A percentile compares a stretch with the other conserved stretches of the same genome.
phyloP scores from a whole-genome alignment of 805 yeast species.

The Metschnikowia cubensis region DNA sequence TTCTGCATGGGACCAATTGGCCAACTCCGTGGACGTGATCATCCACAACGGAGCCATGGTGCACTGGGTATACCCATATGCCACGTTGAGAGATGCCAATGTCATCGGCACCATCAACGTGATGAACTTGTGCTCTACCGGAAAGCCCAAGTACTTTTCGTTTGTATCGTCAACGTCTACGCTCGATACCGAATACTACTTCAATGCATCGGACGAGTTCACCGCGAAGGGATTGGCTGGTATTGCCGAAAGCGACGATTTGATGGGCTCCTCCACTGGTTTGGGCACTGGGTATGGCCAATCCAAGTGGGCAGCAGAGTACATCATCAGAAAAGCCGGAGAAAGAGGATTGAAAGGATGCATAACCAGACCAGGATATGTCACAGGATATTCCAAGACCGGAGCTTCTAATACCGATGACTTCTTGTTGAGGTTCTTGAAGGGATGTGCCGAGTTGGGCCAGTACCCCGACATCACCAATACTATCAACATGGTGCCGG shows the following conservation, averaged over 20 bases:
- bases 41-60: conserved; percentile 97
- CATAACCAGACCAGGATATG: conserved; percentile 93
- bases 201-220: conserved; percentile 69
- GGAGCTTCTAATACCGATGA: conserved; percentile 97
- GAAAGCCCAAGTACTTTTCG: conserved; percentile 79
- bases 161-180: conserved; percentile 97
- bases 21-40: conserved; percentile 67
- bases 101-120: conserved; percentile 86
- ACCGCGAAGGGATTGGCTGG: conserved; percentile 65
- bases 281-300: conserved; percentile 95
- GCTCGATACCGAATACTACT: conserved; percentile 78
- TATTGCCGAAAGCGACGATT: conserved; percentile 75
- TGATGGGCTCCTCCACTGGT: conserved; percentile 77
- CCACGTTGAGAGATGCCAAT: conserved; percentile 86
- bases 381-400: conserved; percentile 76
- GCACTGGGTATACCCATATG: conserved; percentile 97
- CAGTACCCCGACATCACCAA: conserved; percentile 80
- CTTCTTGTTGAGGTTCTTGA: conserved; percentile 87
- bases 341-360: conserved; percentile 81
- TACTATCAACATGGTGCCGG: conserved; percentile 94
- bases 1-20: conserved; percentile 54
- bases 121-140: conserved; percentile 68
- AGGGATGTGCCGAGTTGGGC: conserved; percentile 90
- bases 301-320: conserved; percentile 96
- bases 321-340: conserved; percentile 84